phyloP scores from a whole-genome alignment of 1,284 basidiomycete genomes.

The Leucoagaricus sp. region DNA sequence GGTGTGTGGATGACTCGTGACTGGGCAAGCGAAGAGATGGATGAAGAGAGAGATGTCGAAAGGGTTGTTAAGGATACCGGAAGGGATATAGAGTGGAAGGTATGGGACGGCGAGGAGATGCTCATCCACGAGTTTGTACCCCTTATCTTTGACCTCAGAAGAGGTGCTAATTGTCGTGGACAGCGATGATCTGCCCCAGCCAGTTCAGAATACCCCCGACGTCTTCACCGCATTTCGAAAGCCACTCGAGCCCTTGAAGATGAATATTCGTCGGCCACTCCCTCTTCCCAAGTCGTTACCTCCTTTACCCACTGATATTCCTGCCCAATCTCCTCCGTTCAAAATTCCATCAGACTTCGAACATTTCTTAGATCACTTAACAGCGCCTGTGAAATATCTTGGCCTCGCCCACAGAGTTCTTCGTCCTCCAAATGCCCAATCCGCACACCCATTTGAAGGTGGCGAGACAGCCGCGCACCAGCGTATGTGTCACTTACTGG shows the following conservation, averaged over 20 bases:
- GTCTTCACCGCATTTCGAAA: background rate
- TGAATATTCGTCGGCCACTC: background rate
- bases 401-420: background rate
- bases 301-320: background rate
- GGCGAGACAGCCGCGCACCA: background rate
- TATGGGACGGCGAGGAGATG: constrained; percentile 1
- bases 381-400: background rate
- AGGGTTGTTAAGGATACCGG: background rate
- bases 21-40: background rate
- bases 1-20: background rate
- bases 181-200: background rate
- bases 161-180: background rate
- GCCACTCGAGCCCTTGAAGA: background rate
- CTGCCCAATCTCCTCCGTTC: background rate
- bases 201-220: background rate
- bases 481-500: background rate
- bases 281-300: background rate
- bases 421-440: background rate
- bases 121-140: background rate
- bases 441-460: background rate
- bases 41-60: background rate
- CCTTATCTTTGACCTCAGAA: background rate
- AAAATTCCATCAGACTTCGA: background rate
- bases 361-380: background rate
- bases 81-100: background rate